phyloP scores from a whole-genome alignment of 164 flowering plant genomes.

The Echeveria elegans region DNA sequence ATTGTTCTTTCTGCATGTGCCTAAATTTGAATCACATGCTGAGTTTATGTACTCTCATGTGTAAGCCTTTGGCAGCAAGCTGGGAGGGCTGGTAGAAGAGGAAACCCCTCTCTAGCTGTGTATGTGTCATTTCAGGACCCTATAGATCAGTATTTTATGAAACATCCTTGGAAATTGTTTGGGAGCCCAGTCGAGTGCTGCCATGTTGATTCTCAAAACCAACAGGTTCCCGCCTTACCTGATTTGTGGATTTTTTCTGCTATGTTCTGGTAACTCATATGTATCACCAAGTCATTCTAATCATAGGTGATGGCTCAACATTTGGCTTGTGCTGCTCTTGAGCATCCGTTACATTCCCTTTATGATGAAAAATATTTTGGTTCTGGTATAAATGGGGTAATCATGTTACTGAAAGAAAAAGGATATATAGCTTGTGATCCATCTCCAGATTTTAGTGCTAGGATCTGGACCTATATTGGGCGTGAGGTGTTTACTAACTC shows the following conservation, averaged over 20 bases:
- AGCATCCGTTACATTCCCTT: slow-evolving; percentile 62
- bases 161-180: slow-evolving; percentile 75
- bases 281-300: slow-evolving; percentile 4
- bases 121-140: slow-evolving; percentile 95
- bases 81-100: slow-evolving; percentile 95
- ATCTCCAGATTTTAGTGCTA: slow-evolving; percentile 34
- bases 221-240: slow-evolving; percentile 38
- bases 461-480: slow-evolving; percentile 82
- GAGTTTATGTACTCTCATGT: slow-evolving; percentile 13
- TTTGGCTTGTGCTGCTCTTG: slow-evolving; percentile 73
- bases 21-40: neutral
- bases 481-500: slow-evolving; percentile 42
- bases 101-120: slow-evolving; percentile 69
- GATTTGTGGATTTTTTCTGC: neutral
- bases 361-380: slow-evolving; percentile 85
- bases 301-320: slow-evolving; percentile 84
- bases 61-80: slow-evolving; percentile 96
- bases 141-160: slow-evolving; percentile 92
- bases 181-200: slow-evolving; percentile 77
- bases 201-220: slow-evolving; percentile 70
- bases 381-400: slow-evolving; percentile 38
- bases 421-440: slow-evolving; percentile 47
- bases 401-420: slow-evolving; percentile 37
- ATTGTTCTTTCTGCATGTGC: slow-evolving; percentile 2
- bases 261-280: neutral